Percentiles rank a stretch among this genome's conserved stretches.
phyloP scores from a whole-genome alignment of 768 basidiomycete genomes.

The Phallus indusiatus region DNA sequence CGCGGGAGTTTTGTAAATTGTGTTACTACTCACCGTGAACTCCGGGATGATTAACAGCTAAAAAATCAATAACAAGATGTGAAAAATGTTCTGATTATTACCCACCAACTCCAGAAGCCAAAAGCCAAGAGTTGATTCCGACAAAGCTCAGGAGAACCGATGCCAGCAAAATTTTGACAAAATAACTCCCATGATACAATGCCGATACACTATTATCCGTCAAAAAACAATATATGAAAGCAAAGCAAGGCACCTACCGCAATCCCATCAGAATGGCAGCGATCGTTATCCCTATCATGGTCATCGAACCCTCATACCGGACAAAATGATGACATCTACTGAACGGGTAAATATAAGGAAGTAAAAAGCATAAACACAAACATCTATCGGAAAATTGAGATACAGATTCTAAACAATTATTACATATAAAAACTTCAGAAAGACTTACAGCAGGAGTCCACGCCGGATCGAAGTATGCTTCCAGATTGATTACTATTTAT shows the following conservation, averaged over 20 bases:
- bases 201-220: neutral
- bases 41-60: neutral
- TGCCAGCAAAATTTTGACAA: neutral
- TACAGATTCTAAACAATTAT: neutral
- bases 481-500: neutral
- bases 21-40: neutral
- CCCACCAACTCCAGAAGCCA: neutral
- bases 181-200: constrained; percentile 1
- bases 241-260: neutral
- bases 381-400: neutral
- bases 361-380: neutral
- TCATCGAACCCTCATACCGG: constrained; percentile 3
- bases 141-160: neutral
- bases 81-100: neutral
- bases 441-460: neutral
- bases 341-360: neutral
- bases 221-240: neutral
- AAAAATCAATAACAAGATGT: neutral
- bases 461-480: neutral
- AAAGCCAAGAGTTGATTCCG: constrained; percentile 4
- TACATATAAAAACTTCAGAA: neutral
- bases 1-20: neutral
- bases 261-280: constrained; percentile 7
- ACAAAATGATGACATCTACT: constrained; percentile 1
- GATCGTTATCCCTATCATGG: constrained; percentile 1